Conservation (phyloP, 2,329 filamentous ascomycete species). For the Fusarium marasasianum region DNA sequence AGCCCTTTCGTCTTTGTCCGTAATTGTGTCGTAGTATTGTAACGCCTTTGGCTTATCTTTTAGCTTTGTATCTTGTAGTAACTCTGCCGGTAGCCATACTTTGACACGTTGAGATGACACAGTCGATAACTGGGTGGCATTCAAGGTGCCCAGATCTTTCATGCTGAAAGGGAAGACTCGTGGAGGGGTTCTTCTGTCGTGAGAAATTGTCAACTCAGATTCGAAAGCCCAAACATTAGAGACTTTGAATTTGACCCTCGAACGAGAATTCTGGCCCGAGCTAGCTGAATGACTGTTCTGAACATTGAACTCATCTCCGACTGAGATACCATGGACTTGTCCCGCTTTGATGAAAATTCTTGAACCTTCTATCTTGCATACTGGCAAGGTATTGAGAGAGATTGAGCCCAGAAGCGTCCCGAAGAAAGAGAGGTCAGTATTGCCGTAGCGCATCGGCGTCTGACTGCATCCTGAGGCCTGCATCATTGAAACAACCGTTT, state of each 20-base stretch:
- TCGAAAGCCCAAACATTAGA: neutral
- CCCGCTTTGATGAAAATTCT: neutral
- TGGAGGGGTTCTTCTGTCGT: rapidly evolving
- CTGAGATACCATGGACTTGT: neutral
- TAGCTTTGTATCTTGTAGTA: rapidly evolving
- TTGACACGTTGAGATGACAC: neutral
- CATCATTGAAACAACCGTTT: neutral
- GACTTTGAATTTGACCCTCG: neutral
- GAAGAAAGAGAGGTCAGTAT: neutral
- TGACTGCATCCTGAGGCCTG: neutral
- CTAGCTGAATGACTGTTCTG: rapidly evolving
- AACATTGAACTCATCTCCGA: neutral
- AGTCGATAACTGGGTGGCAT: neutral
- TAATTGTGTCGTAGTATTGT: rapidly evolving
- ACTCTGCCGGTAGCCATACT: neutral
- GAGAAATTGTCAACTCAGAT: rapidly evolving
- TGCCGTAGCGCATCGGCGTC: neutral
- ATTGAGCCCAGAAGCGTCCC: rapidly evolving
- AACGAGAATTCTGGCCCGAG: rapidly evolving
- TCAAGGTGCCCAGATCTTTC: rapidly evolving
- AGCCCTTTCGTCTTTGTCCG: rapidly evolving
- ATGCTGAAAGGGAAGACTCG: rapidly evolving
- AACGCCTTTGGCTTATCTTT: rapidly evolving
- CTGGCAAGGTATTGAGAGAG: rapidly evolving
- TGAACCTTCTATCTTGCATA: neutral